Base-by-base conservation (phyloP, 176 grass and related monocot genomes). In the Lolium multiflorum region DNA sequence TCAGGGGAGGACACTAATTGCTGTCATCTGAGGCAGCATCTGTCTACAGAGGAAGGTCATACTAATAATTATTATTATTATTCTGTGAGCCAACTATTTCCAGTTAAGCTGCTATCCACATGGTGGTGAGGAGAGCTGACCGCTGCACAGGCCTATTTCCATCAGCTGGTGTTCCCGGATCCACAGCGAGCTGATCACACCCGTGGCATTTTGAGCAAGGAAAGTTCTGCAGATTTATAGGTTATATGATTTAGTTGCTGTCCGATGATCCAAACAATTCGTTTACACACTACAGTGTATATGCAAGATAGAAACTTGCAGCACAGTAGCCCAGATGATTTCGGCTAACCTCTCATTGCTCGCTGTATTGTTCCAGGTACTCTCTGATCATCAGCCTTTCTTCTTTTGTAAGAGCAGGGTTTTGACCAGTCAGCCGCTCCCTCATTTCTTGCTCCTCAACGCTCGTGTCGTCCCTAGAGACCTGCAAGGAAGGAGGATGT, bases 321-420 rank as follows among this genome's bases (percentile, higher is more conserved):
- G 51, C 35, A 38, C 7, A 7, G 28, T 41, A 87, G n/a, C 13
- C 35, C 25, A 26, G 18, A 65, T 21, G 5, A 22, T 87, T 20
- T 41, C 4, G 67, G 77, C 83, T 82, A 20, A 82, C 84, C 83
- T 80, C 67, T 68, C 71, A 69, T 54, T 80, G 66, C 9, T 76
- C 71, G 11, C 47, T 80, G 48, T 49, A 88, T 51, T 91, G 89
- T 80, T 94, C 93, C 54, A 98, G 65, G 50, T 84, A 96, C n/a
- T 96, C 97, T 52, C 58, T 88, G 58, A 98, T 74, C 92, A 96
- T 96, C 85, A 88, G 44, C 69, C 92, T 88, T 80, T 98, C 97
- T 75, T 88, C 87, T 37, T 86, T 77, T 18, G 75, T 92, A 16
- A 98, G 91, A 86, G 91, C 76, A 2, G 77, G 88, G 54, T 99